These are phyloP conservation scores for Kwoniella botswanensis DNA, from an alignment of 768 basidiomycete species.

Conservation along the genomic window DNA sequence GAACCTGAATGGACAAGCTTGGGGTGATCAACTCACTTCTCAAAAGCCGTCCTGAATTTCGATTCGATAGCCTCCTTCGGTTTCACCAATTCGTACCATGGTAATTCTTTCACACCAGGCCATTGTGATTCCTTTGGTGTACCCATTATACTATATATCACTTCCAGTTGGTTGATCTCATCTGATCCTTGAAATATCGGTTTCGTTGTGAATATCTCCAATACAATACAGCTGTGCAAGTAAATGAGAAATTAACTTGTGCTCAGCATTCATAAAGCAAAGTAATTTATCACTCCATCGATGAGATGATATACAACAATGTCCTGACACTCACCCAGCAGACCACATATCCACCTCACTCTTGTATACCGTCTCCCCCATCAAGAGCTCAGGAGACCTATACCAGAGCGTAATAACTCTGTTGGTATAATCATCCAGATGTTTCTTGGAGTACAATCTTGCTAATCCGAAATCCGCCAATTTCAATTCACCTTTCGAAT, in stretches of 20 bases:
- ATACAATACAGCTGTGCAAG: conserved; percentile 85
- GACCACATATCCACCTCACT: conserved; percentile 99
- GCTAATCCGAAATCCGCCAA: conserved; percentile 97
- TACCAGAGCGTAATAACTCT: conserved; percentile 99
- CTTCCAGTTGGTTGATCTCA: conserved; percentile 95
- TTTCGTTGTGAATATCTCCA: conserved; percentile 93
- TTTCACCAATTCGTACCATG: conserved; percentile 99
- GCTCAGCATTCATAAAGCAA: no score
- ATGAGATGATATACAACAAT: no score
- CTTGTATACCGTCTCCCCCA: conserved; percentile 95
- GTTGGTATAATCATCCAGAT: conserved; percentile 95
- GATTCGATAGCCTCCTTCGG: conserved; percentile 76
- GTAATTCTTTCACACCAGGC: conserved; percentile 79
- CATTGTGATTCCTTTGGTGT: conserved; percentile 81
- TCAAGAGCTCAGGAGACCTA: conserved; percentile 88
- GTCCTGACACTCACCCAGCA: conserved; percentile 72
- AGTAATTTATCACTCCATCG: no score
- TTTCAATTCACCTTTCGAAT: conserved; percentile 88
- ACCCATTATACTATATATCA: conserved; percentile 87
- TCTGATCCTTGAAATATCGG: conserved; percentile 98
- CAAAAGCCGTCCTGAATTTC: conserved; percentile 81
- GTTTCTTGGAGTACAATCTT: conserved; percentile 89
- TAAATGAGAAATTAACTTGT: not conserved
- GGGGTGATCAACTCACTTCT: conserved; percentile 65
- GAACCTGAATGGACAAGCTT: no score